phyloP scores from a whole-genome alignment of 768 basidiomycete species.

The Kondoa malvinella region DNA sequence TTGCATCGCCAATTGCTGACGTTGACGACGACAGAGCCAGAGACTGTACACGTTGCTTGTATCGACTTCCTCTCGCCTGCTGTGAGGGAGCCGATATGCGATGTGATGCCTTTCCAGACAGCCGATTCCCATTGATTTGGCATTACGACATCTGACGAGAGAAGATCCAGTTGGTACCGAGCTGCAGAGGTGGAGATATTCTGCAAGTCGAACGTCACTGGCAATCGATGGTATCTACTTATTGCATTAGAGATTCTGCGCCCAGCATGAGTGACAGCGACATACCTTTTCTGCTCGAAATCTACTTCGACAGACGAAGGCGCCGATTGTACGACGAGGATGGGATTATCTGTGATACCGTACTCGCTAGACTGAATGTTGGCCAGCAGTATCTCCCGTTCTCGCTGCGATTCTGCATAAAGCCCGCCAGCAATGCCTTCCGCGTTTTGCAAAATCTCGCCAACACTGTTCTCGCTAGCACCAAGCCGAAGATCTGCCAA shows the following conservation, averaged over 20 bases:
- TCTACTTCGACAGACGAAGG: not conserved
- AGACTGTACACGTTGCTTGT: not conserved
- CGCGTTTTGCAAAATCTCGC: not conserved
- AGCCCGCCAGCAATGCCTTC: conserved; percentile 6
- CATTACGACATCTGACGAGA: not conserved
- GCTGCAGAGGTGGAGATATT: not conserved
- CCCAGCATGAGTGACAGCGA: not conserved
- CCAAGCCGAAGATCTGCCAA: conserved; percentile 3
- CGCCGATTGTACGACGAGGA: not conserved
- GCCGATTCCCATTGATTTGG: not conserved
- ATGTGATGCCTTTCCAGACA: not conserved
- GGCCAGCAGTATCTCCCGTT: not conserved
- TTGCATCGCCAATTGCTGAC: not conserved
- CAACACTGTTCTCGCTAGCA: not conserved
- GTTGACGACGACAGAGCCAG: not conserved
- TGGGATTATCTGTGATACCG: not conserved
- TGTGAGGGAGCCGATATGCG: not conserved
- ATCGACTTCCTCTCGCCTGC: not conserved
- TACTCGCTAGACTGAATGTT: conserved; percentile 5
- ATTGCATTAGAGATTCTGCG: not conserved
- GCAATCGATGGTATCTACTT: not conserved
- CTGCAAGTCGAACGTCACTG: not conserved
- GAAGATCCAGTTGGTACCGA: not conserved
- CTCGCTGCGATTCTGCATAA: conserved; percentile 9
- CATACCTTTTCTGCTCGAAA: not conserved